Conservation (phyloP, 345 rosid genomes). For the Gossypium rotundifolium region DNA sequence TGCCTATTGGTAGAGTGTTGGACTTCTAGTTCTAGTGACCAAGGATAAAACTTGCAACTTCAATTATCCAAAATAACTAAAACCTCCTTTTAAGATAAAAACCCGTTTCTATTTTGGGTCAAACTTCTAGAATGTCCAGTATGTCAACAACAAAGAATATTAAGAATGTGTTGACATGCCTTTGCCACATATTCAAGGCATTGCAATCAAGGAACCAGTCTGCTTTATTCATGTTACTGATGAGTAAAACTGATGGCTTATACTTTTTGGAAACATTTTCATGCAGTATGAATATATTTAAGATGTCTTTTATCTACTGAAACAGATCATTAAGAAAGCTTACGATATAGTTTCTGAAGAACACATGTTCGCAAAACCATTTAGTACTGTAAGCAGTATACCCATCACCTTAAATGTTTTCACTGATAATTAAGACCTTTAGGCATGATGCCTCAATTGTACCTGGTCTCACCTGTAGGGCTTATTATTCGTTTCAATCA, state of each 20-base stretch:
- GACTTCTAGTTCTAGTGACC: neutral
- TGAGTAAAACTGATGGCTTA: neutral
- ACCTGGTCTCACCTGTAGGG: neutral
- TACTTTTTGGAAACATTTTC: neutral
- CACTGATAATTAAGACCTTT: neutral
- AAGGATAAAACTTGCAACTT: neutral
- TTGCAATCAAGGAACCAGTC: slow-evolving; percentile 1
- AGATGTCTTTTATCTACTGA: neutral
- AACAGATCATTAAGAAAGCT: neutral
- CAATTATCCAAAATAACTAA: neutral
- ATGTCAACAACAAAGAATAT: neutral
- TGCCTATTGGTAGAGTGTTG: neutral
- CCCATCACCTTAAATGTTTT: neutral
- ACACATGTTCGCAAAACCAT: neutral
- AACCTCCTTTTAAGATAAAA: neutral
- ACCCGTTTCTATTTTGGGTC: neutral
- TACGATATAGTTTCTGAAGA: neutral
- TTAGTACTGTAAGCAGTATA: neutral
- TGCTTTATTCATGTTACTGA: neutral
- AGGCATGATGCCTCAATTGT: neutral
- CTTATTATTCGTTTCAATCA: neutral
- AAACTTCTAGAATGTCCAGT: neutral
- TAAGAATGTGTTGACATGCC: neutral
- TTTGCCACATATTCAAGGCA: neutral
- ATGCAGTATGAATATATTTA: neutral